Base-by-base conservation (phyloP, 2,329 filamentous ascomycete species). In the Aurifilum marmelostoma region DNA sequence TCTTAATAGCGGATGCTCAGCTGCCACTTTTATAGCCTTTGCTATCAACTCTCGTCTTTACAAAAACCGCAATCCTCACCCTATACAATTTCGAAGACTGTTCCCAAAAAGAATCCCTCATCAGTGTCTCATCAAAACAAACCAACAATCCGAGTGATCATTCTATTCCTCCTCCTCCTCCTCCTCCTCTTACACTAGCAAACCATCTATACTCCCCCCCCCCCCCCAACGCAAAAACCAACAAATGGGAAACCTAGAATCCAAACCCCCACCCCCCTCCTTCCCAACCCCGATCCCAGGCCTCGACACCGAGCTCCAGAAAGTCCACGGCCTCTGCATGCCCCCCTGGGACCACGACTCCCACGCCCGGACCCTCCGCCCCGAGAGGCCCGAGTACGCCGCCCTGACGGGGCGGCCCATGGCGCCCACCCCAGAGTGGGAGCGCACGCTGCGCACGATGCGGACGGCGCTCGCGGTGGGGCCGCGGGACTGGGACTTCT, bases 381-480 rank as follows among this genome's bases (percentile, higher is more conserved):
- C 61, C 12, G 66, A 65, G 61, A 68, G 66, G 54, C 66, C 66
- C 34, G 66, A 65, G 47, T 68, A 63, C 61, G 50, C 60, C 47
- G 37, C 39, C 39, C 43, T 43, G 47, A 50, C 41, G 61, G 37
- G 24, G 4, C 39, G 39, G 39, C 39, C 39, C 24, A 37, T 34
- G 24, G 32, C 21, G n/a, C 60, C 58, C 41, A 68, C 58, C 34
- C 43, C 52, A 50, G 39, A 63, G 39, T 68, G 66, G 66, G 58
- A 47, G 34, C 50, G 61, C 37, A 41, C 61, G 24, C 58, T 64
- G 66, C 66, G 61, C 21, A 67, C 59, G n/a, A 66, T 66, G 43
- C 54, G 43, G 32, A 43, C 32, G 24, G 64, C 54, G 18, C 24
- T 60, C 27, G 27, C 21, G 7, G 1, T 4, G 34, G 34, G 50